Percentiles rank a stretch among this genome's conserved stretches.
phyloP scores from a whole-genome alignment of 2,329 filamentous ascomycete species.

The Aureobasidium sp. region DNA sequence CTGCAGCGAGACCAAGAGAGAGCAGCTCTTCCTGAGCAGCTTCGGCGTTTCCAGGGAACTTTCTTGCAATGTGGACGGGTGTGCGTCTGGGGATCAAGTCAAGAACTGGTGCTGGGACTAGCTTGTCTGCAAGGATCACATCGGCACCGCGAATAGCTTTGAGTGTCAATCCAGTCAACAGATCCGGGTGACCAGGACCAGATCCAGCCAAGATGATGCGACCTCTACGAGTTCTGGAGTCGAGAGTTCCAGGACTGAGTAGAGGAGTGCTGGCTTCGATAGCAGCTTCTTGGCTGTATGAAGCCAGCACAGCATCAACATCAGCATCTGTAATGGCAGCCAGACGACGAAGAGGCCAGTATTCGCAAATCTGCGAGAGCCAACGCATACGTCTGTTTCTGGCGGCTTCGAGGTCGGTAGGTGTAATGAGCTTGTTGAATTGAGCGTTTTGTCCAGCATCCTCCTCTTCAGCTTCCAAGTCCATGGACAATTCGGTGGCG shows the following conservation, averaged over 20 bases:
- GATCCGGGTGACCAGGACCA: conserved; percentile 84
- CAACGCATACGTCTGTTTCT: conserved; percentile 82
- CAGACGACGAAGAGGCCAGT: conserved; percentile 84
- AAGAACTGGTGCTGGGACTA: conserved; percentile 76
- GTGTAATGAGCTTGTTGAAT: conserved; percentile 77
- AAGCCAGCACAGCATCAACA: conserved; percentile 66
- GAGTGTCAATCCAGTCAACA: conserved; percentile 76
- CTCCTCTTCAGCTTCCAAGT: conserved; percentile 40
- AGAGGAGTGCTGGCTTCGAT: conserved; percentile 26
- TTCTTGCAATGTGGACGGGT: conserved; percentile 83
- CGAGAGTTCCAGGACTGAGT: conserved; percentile 25
- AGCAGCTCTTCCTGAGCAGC: conserved; percentile 86
- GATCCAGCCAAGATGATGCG: conserved; percentile 84
- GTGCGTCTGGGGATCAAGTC: conserved; percentile 86
- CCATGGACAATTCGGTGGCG: conserved; percentile 41
- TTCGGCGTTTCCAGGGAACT: conserved; percentile 96
- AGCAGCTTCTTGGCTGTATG: conserved; percentile 46
- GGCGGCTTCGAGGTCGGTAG: conserved; percentile 64
- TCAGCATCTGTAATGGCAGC: conserved; percentile 74
- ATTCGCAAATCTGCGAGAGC: conserved; percentile 95
- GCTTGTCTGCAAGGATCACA: conserved; percentile 77
- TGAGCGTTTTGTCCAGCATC: conserved; percentile 67
- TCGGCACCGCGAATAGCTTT: conserved; percentile 69
- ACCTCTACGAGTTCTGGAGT: conserved; percentile 43
- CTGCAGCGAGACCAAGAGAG: conserved; percentile 63